phyloP scores from a whole-genome alignment of 2,329 filamentous ascomycete species.

The Apiospora hydei region DNA sequence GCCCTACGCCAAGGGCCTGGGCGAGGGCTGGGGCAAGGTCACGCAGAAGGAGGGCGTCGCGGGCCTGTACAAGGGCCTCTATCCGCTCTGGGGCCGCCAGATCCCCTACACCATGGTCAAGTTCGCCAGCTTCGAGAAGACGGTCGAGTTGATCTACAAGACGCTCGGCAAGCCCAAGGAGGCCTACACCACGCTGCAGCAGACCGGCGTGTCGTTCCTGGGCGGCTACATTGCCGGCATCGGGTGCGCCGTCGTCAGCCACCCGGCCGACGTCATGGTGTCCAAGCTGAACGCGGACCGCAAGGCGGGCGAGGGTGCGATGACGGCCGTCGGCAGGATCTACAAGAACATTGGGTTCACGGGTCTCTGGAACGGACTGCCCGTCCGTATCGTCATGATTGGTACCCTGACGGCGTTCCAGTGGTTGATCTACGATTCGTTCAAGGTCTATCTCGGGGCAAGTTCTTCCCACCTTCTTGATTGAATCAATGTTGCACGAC shows the following conservation, averaged over 20 bases:
- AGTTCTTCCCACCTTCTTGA: background rate
- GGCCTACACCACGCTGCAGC: constrained; percentile 48
- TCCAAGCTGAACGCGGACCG: constrained; percentile 84
- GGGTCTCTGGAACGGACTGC: constrained; percentile 88
- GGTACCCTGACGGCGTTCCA: constrained; percentile 79
- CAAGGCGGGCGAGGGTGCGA: constrained; percentile 76
- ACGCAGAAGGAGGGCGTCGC: constrained; percentile 73
- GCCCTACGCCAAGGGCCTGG: constrained; percentile 74
- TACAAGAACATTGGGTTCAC: constrained; percentile 84
- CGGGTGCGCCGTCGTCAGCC: constrained; percentile 79
- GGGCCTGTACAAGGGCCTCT: constrained; percentile 82
- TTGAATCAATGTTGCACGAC: background rate
- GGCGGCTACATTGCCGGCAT: constrained; percentile 86
- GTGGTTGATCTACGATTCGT: constrained; percentile 80
- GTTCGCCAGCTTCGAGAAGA: constrained; percentile 30
- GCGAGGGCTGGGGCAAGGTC: constrained; percentile 73
- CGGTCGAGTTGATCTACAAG: constrained; percentile 29
- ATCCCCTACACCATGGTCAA: constrained; percentile 79
- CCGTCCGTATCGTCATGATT: constrained; percentile 85
- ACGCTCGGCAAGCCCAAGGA: constrained; percentile 73
- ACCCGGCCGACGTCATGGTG: constrained; percentile 86
- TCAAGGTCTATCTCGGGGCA: constrained; percentile 28
- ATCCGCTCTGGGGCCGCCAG: constrained; percentile 86
- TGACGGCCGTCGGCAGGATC: constrained; percentile 73
- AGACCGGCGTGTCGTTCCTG: constrained; percentile 60